Conservation (phyloP, 2,329 filamentous ascomycete genomes). For the Alternaria tenuissima region DNA sequence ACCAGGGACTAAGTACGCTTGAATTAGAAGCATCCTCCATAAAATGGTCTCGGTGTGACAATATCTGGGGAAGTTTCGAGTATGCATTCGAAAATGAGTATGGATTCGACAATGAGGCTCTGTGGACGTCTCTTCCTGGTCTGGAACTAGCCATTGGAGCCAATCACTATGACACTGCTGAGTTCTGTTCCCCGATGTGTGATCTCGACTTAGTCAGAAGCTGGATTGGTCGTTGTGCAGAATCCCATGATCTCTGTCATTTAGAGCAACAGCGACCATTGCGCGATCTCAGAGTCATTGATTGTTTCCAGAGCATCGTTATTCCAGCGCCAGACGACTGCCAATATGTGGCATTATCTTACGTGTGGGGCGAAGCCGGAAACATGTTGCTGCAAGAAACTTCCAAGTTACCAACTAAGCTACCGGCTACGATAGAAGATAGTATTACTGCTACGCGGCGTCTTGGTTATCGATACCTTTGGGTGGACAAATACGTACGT, state of each 20-base stretch:
- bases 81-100: not conserved
- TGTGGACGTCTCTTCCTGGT: too few relatives aligned
- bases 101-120: too few relatives aligned
- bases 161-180: too few relatives aligned
- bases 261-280: not conserved
- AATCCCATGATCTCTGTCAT: not conserved
- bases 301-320: not conserved
- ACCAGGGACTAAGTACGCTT: not conserved
- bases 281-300: not conserved
- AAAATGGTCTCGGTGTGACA: not conserved
- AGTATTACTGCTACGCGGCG: not conserved
- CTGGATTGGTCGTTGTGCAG: not conserved
- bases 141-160: too few relatives aligned
- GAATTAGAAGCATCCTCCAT: not conserved
- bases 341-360: not conserved
- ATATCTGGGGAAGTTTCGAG: not conserved
- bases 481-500: not conserved
- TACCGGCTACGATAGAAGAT: not conserved
- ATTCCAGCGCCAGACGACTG: not conserved
- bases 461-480: not conserved
- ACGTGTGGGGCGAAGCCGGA: not conserved
- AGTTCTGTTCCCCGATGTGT: too few relatives aligned
- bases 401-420: not conserved
- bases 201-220: not conserved
- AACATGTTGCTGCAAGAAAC: not conserved